phyloP scores from a whole-genome alignment of 1,284 basidiomycete genomes.

The Puccinia triticina region DNA sequence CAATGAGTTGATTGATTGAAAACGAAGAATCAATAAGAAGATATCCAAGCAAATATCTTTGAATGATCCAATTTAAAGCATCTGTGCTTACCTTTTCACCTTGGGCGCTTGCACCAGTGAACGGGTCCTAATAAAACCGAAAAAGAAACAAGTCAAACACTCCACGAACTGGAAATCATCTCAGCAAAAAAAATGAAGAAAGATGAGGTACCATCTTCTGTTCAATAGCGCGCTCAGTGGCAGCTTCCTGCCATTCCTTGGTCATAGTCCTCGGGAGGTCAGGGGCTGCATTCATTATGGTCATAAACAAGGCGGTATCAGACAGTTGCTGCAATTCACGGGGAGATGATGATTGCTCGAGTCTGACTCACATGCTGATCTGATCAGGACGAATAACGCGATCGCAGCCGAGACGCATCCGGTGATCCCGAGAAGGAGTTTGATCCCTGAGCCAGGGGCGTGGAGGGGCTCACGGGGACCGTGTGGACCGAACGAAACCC shows the following conservation, averaged over 20 bases:
- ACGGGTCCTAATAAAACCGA: conserved; percentile 39
- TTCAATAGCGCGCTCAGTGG: conserved; percentile 49
- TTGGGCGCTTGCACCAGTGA: conserved; percentile 48
- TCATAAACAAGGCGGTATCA: background rate
- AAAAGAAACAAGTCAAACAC: background rate
- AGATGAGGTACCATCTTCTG: conserved; percentile 46
- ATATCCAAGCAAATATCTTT: background rate
- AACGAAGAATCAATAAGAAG: background rate
- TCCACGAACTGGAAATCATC: background rate
- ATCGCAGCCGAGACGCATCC: conserved; percentile 50
- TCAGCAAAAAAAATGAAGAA: background rate
- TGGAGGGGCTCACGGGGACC: conserved; percentile 52
- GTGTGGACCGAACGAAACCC: conserved; percentile 51
- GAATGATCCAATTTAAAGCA: background rate
- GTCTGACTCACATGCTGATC: conserved; percentile 25
- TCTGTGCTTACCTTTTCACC: conserved; percentile 39
- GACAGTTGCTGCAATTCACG: background rate
- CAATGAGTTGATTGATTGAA: background rate
- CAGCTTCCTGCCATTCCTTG: conserved; percentile 52
- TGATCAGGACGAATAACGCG: conserved; percentile 41
- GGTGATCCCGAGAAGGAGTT: conserved; percentile 50
- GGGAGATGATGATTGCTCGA: background rate
- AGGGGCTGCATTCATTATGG: conserved; percentile 21
- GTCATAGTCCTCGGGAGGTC: conserved; percentile 49
- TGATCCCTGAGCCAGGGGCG: conserved; percentile 50